Evolutionary conservation across 768 basidiomycete species (phyloP), one percentile per base, ranked within the genome.

Genomic region (Suillus subluteus): DNA sequence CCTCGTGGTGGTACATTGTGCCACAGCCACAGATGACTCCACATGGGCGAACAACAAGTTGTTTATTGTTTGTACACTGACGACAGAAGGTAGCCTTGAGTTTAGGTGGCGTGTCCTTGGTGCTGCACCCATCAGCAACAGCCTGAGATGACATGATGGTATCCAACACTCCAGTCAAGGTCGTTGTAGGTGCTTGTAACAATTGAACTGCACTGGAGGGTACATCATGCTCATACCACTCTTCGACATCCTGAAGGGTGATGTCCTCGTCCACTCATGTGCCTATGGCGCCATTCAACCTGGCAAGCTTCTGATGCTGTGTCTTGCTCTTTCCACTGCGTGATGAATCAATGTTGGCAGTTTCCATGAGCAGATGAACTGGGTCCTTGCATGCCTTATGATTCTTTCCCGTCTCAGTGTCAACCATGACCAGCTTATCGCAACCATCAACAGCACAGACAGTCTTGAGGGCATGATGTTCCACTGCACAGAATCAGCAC

Each of bases 21-120:
- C 70, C 77, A n/a, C 73, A 62, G 0, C 71, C 78, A 30, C 73
- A 48, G 38, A 79, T 77, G 11, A 80, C 69, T 1, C 79, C 79
- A 71, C 80, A 81, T 0, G 76, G 72, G 1, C 30, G 62, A 21
- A 80, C 77, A 69, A 70, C 71, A 2, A 79, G 69, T 63, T 79
- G 67, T 44, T 80, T 75, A 58, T 80, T 81, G 64, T 80, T 77
- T 2, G 79, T 80, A 0, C 75, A 65, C n/a, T 66, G 52, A 12
- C 74, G 65, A 0, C 75, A 71, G 70, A 80, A 79, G 0, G 65
- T 70, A 21, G 77, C 75, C 18, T 70, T 68, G 1, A 74, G 26
- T 23, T 63, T 72, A 3, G 40, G 5, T 1, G 0, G 46, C 5
- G 5, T 1, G 5, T 48, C 46, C 46, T 48, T 48, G 46, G 46